Evolutionary conservation across 441 rosid genomes (phyloP).

Genomic region (Biscutella laevigata): DNA sequence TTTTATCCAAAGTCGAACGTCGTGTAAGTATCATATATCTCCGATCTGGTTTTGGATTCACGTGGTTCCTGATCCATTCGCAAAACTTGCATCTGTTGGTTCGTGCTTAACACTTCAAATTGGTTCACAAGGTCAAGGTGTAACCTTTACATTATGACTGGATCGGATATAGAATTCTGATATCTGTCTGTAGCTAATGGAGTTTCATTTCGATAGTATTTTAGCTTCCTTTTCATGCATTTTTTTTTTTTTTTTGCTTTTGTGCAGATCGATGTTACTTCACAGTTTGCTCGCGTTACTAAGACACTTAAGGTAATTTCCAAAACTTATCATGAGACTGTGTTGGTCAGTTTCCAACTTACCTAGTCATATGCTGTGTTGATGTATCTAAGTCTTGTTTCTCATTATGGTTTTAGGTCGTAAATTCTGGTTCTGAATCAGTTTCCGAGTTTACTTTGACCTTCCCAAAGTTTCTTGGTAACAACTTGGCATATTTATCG

Average conservation of each 20-base stretch:
- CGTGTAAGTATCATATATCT: slow-evolving; percentile 47
- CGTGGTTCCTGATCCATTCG: slow-evolving; percentile 8
- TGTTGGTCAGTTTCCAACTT: neutral
- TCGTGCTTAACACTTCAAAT: neutral
- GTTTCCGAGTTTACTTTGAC: slow-evolving; percentile 64
- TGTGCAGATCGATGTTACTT: slow-evolving; percentile 77
- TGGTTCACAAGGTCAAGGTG: neutral
- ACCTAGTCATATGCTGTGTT: neutral
- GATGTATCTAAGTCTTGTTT: neutral
- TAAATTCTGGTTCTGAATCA: slow-evolving; percentile 51
- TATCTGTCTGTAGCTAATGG: neutral
- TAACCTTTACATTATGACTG: no score
- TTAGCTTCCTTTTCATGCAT: neutral
- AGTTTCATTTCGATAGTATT: neutral
- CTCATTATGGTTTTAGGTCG: slow-evolving; percentile 37
- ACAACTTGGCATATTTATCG: slow-evolving; percentile 57
- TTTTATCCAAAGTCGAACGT: slow-evolving; percentile 82
- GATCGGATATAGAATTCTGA: neutral
- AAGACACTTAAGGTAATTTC: slow-evolving; percentile 60
- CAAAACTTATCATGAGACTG: neutral
- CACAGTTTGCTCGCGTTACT: slow-evolving; percentile 61
- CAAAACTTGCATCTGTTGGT: slow-evolving; percentile 2
- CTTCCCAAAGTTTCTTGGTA: slow-evolving; percentile 61
- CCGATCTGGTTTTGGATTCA: slow-evolving; percentile 9
- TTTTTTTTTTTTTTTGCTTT: neutral